Evolutionary conservation across 2,329 filamentous ascomycete species (phyloP).

Genomic region (Macroventuria anomochaeta): DNA sequence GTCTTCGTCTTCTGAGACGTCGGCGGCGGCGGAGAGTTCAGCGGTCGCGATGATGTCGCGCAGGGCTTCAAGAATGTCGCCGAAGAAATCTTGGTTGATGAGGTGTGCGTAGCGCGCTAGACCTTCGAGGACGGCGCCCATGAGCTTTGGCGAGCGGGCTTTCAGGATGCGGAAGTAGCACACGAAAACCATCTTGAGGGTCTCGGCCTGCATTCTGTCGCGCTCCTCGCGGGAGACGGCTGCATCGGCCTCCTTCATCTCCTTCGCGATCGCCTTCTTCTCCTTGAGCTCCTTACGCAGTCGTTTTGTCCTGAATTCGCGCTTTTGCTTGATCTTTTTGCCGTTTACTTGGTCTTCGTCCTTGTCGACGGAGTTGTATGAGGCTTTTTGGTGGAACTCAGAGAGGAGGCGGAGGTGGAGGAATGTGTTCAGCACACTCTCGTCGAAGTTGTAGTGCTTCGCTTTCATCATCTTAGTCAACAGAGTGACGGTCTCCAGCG

Average conservation of each 20-base stretch:
- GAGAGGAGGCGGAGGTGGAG: conserved; percentile 85
- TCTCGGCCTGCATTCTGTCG: conserved; percentile 93
- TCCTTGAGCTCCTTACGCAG: conserved; percentile 84
- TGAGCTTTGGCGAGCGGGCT: conserved; percentile 77
- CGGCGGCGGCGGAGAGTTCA: conserved; percentile 55
- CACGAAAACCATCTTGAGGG: conserved; percentile 92
- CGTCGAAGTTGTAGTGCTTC: conserved; percentile 80
- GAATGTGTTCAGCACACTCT: conserved; percentile 88
- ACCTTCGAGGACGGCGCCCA: conserved; percentile 96
- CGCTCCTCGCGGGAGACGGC: conserved; percentile 89
- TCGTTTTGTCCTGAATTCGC: conserved; percentile 87
- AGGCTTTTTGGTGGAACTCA: conserved; percentile 86
- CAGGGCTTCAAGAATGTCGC: conserved; percentile 89
- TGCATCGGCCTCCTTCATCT: conserved; percentile 91
- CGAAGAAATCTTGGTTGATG: conserved; percentile 99
- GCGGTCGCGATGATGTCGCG: conserved; percentile 89
- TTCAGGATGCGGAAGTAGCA: conserved; percentile 96
- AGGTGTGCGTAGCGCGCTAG: conserved; percentile 92
- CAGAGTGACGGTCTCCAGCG: conserved; percentile 83
- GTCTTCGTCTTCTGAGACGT: conserved; percentile 53
- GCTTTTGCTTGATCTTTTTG: conserved; percentile 75
- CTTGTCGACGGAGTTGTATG: conserved; percentile 75
- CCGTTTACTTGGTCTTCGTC: conserved; percentile 54
- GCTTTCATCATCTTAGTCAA: conserved; percentile 95
- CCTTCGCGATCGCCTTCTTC: conserved; percentile 85